Evolutionary conservation across 176 grass and related monocot genomes (phyloP).

Genomic region (Puccinellia tenuiflora): DNA sequence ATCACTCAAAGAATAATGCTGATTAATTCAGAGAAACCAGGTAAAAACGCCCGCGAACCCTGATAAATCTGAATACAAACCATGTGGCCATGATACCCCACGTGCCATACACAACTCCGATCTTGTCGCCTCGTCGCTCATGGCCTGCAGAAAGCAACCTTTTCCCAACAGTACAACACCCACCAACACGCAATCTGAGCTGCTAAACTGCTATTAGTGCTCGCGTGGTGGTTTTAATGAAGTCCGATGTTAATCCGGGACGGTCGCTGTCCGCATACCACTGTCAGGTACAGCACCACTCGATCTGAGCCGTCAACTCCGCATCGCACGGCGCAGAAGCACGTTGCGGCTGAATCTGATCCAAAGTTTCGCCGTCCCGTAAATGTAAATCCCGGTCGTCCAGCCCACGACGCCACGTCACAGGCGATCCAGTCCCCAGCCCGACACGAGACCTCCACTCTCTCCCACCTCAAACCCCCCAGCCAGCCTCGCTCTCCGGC

Average conservation of each 20-base stretch:
- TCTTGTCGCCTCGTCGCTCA: neutral
- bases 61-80: too few relatives aligned
- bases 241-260: neutral
- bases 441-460: neutral
- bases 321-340: neutral
- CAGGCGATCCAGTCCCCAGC: neutral
- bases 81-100: too few relatives aligned
- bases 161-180: neutral
- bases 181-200: neutral
- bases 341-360: neutral
- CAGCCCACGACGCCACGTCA: conserved; percentile 10
- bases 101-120: neutral
- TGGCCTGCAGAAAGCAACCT: neutral
- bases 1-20: too few relatives aligned
- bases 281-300: neutral
- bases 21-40: too few relatives aligned
- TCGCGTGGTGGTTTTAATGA: neutral
- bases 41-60: too few relatives aligned
- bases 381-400: neutral
- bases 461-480: neutral
- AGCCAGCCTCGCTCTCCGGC: neutral
- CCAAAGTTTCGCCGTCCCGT: neutral
- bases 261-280: neutral
- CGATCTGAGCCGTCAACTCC: neutral
- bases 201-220: neutral